Percentiles rank a stretch among this genome's conserved stretches.
These are phyloP conservation scores for Eimeria maxima DNA, from an alignment of 169 alveolate species.

Conservation along the genomic window DNA sequence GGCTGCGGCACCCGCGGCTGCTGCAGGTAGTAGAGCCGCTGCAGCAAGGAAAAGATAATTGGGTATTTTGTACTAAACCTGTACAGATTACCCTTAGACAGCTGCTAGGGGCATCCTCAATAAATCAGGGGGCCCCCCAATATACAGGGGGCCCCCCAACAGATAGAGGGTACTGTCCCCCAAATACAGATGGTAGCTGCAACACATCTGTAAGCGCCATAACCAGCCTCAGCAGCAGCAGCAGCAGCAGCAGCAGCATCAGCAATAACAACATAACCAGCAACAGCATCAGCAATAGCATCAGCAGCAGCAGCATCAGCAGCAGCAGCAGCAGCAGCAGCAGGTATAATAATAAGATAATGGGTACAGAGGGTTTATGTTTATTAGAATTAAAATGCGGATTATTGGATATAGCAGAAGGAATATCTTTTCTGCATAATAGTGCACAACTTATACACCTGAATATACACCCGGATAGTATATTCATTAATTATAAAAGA, in stretches of 20 bases:
- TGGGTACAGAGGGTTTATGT: no score
- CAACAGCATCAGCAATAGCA: constrained; percentile 40
- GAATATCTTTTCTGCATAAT: no score
- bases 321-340: constrained; percentile 52
- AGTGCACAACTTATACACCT: no score
- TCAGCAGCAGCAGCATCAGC: constrained; percentile 14
- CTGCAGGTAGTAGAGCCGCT: constrained; percentile 79
- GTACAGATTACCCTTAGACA: constrained; percentile 22
- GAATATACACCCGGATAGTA: no score
- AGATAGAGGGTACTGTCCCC: background rate
- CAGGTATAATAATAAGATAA: constrained; percentile 2
- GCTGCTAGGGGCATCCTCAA: background rate
- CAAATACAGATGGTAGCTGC: constrained; percentile 70
- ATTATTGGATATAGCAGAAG: no score
- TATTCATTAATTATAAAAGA: no score
- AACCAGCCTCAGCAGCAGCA: constrained; percentile 25
- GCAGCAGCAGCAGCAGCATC: constrained; percentile 37
- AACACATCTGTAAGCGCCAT: constrained; percentile 37
- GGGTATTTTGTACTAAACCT: constrained; percentile 68
- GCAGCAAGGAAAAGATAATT: constrained; percentile 64
- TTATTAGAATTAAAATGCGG: no score
- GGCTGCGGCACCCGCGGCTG: constrained; percentile 79
- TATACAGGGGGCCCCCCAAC: no score
- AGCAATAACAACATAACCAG: background rate
- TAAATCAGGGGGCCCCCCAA: background rate